Percentiles rank a stretch among this genome's conserved stretches.
These are phyloP conservation scores for Rickenella mellea DNA, from an alignment of 768 basidiomycete genomes.

Conservation along the genomic window DNA sequence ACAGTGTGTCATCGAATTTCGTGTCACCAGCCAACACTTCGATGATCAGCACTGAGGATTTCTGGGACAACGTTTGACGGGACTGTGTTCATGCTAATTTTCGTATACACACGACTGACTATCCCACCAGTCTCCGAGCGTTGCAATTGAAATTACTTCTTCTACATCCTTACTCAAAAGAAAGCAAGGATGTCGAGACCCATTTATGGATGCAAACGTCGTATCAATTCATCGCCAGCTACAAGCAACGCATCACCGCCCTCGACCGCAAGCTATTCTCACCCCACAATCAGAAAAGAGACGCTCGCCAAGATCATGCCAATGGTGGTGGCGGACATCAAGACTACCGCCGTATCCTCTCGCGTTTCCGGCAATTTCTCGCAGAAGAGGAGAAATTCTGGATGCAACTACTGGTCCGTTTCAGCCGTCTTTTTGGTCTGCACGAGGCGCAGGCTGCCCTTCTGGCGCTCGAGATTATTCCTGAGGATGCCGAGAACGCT, in stretches of 20 bases:
- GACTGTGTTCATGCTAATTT: constrained; percentile 7
- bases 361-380: constrained; percentile 85
- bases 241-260: constrained; percentile 64
- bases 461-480: constrained; percentile 43
- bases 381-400: constrained; percentile 89
- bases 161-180: constrained; percentile 55
- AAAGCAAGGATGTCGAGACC: constrained; percentile 72
- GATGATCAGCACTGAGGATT: background rate
- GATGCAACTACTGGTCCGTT: constrained; percentile 65
- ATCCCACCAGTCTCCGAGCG: constrained; percentile 48
- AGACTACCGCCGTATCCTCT: constrained; percentile 78
- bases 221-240: constrained; percentile 73
- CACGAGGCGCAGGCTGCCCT: constrained; percentile 53
- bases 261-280: constrained; percentile 40
- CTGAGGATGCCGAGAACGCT: constrained; percentile 26
- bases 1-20: too few relatives aligned
- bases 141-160: constrained; percentile 63
- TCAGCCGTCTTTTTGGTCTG: constrained; percentile 65
- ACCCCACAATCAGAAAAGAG: constrained; percentile 2
- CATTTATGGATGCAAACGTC: constrained; percentile 92
- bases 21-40: constrained; percentile 1
- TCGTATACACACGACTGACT: constrained; percentile 8
- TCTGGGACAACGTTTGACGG: constrained; percentile 1
- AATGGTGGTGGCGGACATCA: constrained; percentile 42
- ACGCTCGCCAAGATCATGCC: constrained; percentile 2